These are phyloP conservation scores for Debaryomyces hansenii DNA, from an alignment of 805 yeast species.

Conservation along the genomic window DNA sequence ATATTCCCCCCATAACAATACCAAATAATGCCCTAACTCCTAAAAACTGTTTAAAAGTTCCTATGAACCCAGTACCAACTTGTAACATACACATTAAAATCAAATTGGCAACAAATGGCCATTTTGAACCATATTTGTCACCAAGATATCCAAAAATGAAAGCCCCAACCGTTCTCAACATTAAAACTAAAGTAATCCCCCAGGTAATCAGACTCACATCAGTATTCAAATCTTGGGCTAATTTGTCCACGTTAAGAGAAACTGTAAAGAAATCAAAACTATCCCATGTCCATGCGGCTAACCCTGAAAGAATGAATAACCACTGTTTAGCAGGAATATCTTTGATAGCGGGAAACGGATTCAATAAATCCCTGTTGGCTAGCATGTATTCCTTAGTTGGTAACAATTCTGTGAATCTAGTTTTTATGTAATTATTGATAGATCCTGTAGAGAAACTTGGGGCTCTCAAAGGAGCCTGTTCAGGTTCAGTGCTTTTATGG, in stretches of 20 bases:
- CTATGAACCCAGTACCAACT: slow-evolving; percentile 63
- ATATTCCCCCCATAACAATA: slow-evolving; percentile 55
- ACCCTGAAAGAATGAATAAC: slow-evolving; percentile 55
- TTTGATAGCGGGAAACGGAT: slow-evolving; percentile 62
- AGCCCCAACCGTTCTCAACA: slow-evolving; percentile 70
- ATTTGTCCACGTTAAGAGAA: slow-evolving; percentile 47
- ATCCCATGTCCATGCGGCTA: slow-evolving; percentile 64
- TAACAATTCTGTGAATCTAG: slow-evolving; percentile 51
- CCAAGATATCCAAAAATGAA: slow-evolving; percentile 58
- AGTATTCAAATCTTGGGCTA: slow-evolving; percentile 47
- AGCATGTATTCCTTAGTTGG: slow-evolving; percentile 46
- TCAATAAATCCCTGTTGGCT: slow-evolving; percentile 43
- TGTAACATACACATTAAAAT: slow-evolving; percentile 50
- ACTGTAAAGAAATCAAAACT: slow-evolving; percentile 64
- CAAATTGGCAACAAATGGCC: slow-evolving; percentile 53
- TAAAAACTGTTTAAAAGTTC: slow-evolving; percentile 55
- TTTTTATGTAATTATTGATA: slow-evolving; percentile 35
- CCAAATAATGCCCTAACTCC: slow-evolving; percentile 67
- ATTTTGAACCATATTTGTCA: slow-evolving; percentile 61
- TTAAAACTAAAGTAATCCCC: slow-evolving; percentile 67
- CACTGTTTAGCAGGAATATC: slow-evolving; percentile 54
- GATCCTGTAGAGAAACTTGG: slow-evolving; percentile 7
- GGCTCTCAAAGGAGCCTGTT: not conserved
- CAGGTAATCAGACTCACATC: slow-evolving; percentile 55
- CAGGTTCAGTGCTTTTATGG: no score